A percentile compares a stretch with the other conserved stretches of the same genome.
Conservation (phyloP, 768 basidiomycete species). For the Auricularia auricula-judae region DNA sequence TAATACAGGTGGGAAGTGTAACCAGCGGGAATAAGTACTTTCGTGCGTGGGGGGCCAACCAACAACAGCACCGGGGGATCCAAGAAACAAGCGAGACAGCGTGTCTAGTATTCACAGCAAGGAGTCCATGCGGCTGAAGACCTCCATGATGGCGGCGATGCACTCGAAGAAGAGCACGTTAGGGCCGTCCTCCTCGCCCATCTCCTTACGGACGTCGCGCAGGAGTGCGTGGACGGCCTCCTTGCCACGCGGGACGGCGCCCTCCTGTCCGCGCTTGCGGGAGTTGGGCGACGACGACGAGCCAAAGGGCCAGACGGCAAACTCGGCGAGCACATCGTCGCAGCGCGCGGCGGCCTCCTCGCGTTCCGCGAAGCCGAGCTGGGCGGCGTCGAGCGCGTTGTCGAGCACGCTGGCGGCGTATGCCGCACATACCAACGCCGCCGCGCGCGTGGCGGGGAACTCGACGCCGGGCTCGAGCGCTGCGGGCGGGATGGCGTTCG, state of each 20-base stretch:
- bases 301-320: constrained; percentile 82
- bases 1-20: too few species aligned
- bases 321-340: constrained; percentile 90
- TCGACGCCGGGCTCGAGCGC: constrained; percentile 57
- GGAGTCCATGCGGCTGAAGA: constrained; percentile 86
- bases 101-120: constrained; percentile 37
- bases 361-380: constrained; percentile 83
- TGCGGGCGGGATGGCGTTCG: constrained; percentile 61
- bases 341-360: constrained; percentile 89
- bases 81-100: background rate
- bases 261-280: background rate
- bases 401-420: constrained; percentile 94
- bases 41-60: too few species aligned
- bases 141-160: constrained; percentile 85
- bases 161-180: constrained; percentile 64
- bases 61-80: too few species aligned
- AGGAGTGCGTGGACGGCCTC: constrained; percentile 68
- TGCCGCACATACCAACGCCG: constrained; percentile 80
- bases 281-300: background rate
- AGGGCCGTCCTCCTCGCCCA: constrained; percentile 55
- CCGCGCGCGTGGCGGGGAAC: constrained; percentile 62
- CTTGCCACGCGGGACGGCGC: constrained; percentile 25
- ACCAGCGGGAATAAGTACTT: too few species aligned
- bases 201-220: constrained; percentile 63
- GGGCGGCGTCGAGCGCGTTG: constrained; percentile 62